Conservation (phyloP, 352 stramenopile species). For the Globisporangium paddicum region DNA sequence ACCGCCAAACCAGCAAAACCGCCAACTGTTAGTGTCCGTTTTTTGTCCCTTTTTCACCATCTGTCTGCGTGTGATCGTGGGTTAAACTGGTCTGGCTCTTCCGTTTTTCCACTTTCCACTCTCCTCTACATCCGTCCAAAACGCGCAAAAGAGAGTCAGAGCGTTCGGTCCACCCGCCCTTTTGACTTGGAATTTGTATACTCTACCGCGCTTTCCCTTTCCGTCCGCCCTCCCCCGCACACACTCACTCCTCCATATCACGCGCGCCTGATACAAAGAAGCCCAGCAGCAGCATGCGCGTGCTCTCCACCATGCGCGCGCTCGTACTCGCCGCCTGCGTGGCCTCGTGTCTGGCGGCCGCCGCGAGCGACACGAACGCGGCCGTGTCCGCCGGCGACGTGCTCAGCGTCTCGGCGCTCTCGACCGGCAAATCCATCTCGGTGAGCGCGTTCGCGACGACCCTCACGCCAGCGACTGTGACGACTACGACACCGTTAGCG, state of each 20-base stretch:
- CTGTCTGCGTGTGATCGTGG: neutral
- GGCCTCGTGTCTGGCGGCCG: neutral
- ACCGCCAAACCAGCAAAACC: too few species aligned
- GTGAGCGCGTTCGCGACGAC: conserved; percentile 14
- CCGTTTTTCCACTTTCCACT: too few species aligned
- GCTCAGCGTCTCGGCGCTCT: conserved; percentile 7
- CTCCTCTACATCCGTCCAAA: conserved; percentile 2
- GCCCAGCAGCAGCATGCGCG: conserved; percentile 2
- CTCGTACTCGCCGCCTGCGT: conserved; percentile 5
- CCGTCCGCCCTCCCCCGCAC: neutral
- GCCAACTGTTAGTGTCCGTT: neutral
- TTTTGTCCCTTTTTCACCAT: neutral
- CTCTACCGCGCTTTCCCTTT: neutral
- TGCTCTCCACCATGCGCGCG: conserved; percentile 3
- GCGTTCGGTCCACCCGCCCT: neutral
- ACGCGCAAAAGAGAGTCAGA: neutral
- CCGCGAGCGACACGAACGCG: neutral
- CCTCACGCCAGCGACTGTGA: neutral
- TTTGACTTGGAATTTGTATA: neutral
- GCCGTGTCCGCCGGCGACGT: conserved; percentile 7
- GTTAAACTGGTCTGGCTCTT: neutral
- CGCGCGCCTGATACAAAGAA: neutral
- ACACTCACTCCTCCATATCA: conserved; percentile 1
- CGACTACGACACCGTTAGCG: too few species aligned
- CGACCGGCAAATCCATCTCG: neutral